Conservation (phyloP, 1,139 yeast species). For the Saccharomyces hybrid region DNA sequence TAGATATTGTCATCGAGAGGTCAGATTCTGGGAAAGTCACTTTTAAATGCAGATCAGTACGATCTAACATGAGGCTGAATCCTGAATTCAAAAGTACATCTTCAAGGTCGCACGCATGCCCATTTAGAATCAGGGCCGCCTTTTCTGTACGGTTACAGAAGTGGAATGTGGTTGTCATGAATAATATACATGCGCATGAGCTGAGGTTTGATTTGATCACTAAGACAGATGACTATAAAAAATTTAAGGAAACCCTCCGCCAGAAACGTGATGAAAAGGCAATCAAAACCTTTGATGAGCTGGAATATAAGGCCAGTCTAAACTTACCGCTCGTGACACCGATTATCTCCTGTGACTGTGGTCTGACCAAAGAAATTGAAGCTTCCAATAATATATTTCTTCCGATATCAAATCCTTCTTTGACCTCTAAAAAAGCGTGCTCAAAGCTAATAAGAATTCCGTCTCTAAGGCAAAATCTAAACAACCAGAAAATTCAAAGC, state of each 20-base stretch:
- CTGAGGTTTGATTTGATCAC: slow-evolving; percentile 26
- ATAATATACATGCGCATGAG: slow-evolving; percentile 43
- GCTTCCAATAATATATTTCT: neutral
- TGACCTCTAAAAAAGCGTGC: neutral
- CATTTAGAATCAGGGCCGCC: slow-evolving; percentile 64
- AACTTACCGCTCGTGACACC: slow-evolving; percentile 29
- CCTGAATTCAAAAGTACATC: neutral
- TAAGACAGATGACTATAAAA: slow-evolving; percentile 30
- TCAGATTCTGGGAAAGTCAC: slow-evolving; percentile 60
- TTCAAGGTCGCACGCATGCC: slow-evolving; percentile 38
- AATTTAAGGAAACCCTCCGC: slow-evolving; percentile 28
- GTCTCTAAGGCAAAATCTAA: neutral
- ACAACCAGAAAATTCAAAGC: neutral
- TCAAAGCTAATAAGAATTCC: neutral
- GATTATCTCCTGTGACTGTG: slow-evolving; percentile 33
- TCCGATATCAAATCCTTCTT: slow-evolving; percentile 1
- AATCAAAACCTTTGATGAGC: slow-evolving; percentile 31
- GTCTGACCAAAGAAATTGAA: slow-evolving; percentile 31
- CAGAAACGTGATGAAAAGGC: slow-evolving; percentile 28
- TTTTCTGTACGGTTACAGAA: slow-evolving; percentile 46
- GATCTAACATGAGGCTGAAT: slow-evolving; percentile 21
- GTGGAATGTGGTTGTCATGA: slow-evolving; percentile 58
- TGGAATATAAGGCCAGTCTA: slow-evolving; percentile 28
- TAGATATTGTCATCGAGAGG: slow-evolving; percentile 55
- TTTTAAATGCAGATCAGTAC: slow-evolving; percentile 49